Conservation (phyloP, 495 filamentous ascomycete genomes). For the Darksidea phi region DNA sequence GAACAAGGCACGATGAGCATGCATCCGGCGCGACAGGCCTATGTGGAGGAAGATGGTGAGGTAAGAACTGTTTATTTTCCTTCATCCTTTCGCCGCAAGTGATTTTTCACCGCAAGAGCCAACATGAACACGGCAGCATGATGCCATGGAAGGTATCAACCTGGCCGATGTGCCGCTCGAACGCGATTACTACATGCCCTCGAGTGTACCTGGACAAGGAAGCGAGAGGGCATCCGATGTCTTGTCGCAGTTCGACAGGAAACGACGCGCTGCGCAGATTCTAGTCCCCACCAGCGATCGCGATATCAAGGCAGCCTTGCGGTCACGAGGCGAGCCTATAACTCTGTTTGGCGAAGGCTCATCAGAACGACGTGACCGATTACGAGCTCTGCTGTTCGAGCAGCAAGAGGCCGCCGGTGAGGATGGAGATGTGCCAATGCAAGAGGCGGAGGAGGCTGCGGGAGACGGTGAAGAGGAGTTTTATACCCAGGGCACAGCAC, state of each 20-base stretch:
- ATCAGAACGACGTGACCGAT: slow-evolving; percentile 77
- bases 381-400: slow-evolving; percentile 76
- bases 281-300: slow-evolving; percentile 95
- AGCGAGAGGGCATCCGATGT: slow-evolving; percentile 86
- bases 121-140: no score
- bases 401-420: slow-evolving; percentile 59
- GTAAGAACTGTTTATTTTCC: slow-evolving; percentile 51
- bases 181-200: slow-evolving; percentile 79
- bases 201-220: slow-evolving; percentile 69
- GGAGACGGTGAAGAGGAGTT: slow-evolving; percentile 72
- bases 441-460: slow-evolving; percentile 43
- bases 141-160: slow-evolving; percentile 66
- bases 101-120: no score
- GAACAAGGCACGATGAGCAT: slow-evolving; percentile 57
- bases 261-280: slow-evolving; percentile 81
- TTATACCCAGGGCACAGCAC: slow-evolving; percentile 77
- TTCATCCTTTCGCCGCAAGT: no score
- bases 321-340: slow-evolving; percentile 85
- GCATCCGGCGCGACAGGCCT: slow-evolving; percentile 91
- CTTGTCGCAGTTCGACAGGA: slow-evolving; percentile 83
- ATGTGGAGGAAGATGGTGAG: slow-evolving; percentile 82
- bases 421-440: slow-evolving; percentile 63
- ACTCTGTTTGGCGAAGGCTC: slow-evolving; percentile 94
- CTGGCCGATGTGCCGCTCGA: slow-evolving; percentile 81
- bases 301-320: slow-evolving; percentile 73